Evolutionary conservation across 2,329 filamentous ascomycete species (phyloP).

Genomic region (Scytalidium sp.): DNA sequence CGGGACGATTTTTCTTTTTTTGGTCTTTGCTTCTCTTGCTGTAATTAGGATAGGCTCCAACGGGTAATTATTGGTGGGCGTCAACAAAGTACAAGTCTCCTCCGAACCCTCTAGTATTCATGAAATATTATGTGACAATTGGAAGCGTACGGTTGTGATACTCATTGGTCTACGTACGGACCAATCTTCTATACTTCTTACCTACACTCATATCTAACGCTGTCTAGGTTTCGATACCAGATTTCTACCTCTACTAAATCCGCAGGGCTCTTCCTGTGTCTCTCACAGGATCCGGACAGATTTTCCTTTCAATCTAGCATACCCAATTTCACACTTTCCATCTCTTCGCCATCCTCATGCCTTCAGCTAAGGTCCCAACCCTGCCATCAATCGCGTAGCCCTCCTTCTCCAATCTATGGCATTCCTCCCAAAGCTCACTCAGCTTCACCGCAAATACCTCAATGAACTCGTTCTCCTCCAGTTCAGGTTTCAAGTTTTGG

Average conservation of each 20-base stretch:
- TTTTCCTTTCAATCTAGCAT: too few relatives aligned
- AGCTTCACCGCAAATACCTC: slow-evolving; percentile 47
- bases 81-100: not conserved
- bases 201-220: too few relatives aligned
- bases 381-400: slow-evolving; percentile 37
- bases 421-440: slow-evolving; percentile 41
- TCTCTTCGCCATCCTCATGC: slow-evolving; percentile 33
- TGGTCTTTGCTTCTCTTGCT: not conserved
- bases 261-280: too few relatives aligned
- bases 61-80: not conserved
- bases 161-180: too few relatives aligned
- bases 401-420: slow-evolving; percentile 39
- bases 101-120: too few relatives aligned
- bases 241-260: not conserved
- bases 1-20: not conserved
- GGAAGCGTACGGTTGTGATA: not conserved
- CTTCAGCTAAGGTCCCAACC: slow-evolving; percentile 35
- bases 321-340: slow-evolving; percentile 29
- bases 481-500: slow-evolving; percentile 40
- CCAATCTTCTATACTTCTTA: too few relatives aligned
- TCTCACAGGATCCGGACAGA: too few relatives aligned
- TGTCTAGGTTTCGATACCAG: too few relatives aligned
- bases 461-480: slow-evolving; percentile 52
- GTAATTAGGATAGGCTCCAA: not conserved
- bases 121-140: not conserved